Conservation (phyloP, 352 stramenopile species). For the Globisporangium heterothallicum region DNA sequence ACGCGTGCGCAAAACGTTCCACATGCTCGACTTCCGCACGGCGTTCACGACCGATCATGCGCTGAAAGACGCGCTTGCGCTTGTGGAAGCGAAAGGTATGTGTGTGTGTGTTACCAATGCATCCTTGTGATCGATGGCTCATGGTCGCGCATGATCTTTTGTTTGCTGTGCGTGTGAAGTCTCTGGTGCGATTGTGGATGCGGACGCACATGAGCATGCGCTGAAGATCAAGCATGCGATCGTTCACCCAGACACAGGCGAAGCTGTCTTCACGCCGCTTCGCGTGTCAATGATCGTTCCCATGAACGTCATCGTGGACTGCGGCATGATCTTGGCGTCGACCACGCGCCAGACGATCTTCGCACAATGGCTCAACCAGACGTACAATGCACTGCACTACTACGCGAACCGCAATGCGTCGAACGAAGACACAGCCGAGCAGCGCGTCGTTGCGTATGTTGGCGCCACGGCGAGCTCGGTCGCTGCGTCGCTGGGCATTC, state of each 20-base stretch:
- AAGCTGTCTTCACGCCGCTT: conserved; percentile 59
- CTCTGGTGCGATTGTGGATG: conserved; percentile 31
- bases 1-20: conserved; percentile 75
- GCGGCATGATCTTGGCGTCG: conserved; percentile 71
- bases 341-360: conserved; percentile 62
- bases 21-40: conserved; percentile 77
- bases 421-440: conserved; percentile 72
- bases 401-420: conserved; percentile 86
- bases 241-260: conserved; percentile 70
- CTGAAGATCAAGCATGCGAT: conserved; percentile 67
- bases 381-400: conserved; percentile 89
- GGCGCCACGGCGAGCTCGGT: conserved; percentile 73
- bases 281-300: conserved; percentile 84
- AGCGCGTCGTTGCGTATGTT: conserved; percentile 65
- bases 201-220: conserved; percentile 35
- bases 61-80: conserved; percentile 35
- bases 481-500: conserved; percentile 65
- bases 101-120: not conserved
- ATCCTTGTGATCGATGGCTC: not conserved
- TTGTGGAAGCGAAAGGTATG: conserved; percentile 35
- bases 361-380: conserved; percentile 86
- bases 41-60: conserved; percentile 55
- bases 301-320: conserved; percentile 83
- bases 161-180: conserved; percentile 19
- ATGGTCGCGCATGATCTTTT: no score